Percentiles rank a stretch among this genome's conserved stretches.
Evolutionary conservation across 106 monocot species (phyloP).

Genomic region (Platanthera zijinensis): DNA sequence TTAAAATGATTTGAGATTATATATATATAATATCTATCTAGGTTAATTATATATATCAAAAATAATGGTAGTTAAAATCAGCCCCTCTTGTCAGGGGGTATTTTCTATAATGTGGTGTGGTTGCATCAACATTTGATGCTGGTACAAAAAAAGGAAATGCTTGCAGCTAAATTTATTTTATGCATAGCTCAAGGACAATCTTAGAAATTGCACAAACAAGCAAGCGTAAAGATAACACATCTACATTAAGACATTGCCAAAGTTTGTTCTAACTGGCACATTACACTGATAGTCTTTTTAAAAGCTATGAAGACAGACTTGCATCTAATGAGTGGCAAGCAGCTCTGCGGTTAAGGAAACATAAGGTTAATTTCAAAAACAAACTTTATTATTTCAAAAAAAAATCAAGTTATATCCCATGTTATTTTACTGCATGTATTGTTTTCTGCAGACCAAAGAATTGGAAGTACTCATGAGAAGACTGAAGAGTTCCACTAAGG

Average conservation of each 20-base stretch:
- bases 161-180: too few relatives aligned
- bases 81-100: too few relatives aligned
- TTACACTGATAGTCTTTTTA: conserved; percentile 83
- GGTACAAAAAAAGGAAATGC: too few relatives aligned
- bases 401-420: not conserved
- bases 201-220: conserved; percentile 57
- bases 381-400: not conserved
- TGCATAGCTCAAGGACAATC: conserved; percentile 86
- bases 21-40: too few relatives aligned
- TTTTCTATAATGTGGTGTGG: too few relatives aligned
- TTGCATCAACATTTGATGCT: too few relatives aligned
- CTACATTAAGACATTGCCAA: conserved; percentile 56
- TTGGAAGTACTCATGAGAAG: conserved; percentile 85
- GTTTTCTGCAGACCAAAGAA: conserved; percentile 65
- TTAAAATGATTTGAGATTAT: too few relatives aligned
- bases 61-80: too few relatives aligned
- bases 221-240: conserved; percentile 27
- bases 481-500: conserved; percentile 78
- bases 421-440: conserved; percentile 1
- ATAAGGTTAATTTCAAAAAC: conserved; percentile 50
- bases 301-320: conserved; percentile 91
- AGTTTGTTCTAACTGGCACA: conserved; percentile 84
- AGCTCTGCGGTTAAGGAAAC: conserved; percentile 80
- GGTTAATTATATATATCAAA: too few relatives aligned
- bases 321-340: conserved; percentile 96